Evolutionary conservation across 192 early-diverging fungal species (phyloP).

Genomic region (Globomyces pollinis-pini): DNA sequence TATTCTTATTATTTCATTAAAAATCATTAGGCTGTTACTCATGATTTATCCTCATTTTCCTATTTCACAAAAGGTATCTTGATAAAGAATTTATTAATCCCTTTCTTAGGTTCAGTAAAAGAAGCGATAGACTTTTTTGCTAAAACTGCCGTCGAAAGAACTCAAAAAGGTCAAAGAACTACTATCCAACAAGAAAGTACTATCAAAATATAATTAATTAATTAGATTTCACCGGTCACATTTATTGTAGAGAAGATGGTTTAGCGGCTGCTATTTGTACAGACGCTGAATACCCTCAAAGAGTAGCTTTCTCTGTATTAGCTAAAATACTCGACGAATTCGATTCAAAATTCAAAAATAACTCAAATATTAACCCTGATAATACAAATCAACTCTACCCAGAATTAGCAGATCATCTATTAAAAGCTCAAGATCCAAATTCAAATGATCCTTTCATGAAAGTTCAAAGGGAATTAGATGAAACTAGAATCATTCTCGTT

Average conservation of each 20-base stretch:
- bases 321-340: conserved; percentile 88
- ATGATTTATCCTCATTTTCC: conserved; percentile 70
- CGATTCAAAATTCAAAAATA: conserved; percentile 44
- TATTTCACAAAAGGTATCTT: conserved; percentile 82
- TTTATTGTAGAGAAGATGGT: conserved; percentile 63
- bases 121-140: conserved; percentile 86
- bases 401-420: conserved; percentile 62
- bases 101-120: too few relatives aligned
- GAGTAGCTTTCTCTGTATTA: conserved; percentile 78
- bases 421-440: conserved; percentile 86
- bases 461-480: conserved; percentile 93
- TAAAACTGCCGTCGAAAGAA: conserved; percentile 78
- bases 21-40: conserved; percentile 50
- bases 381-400: conserved; percentile 47
- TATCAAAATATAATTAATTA: background rate
- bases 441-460: conserved; percentile 85
- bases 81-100: too few relatives aligned
- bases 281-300: conserved; percentile 82
- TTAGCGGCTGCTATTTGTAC: conserved; percentile 71
- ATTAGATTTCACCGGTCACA: conserved; percentile 75
- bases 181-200: conserved; percentile 73
- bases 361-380: conserved; percentile 28
- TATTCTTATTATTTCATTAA: too few relatives aligned
- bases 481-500: conserved; percentile 89
- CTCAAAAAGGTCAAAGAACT: conserved; percentile 66